Evolutionary conservation across 2,329 filamentous ascomycete species (phyloP).

Genomic region (Paraphoma chrysanthemicola): DNA sequence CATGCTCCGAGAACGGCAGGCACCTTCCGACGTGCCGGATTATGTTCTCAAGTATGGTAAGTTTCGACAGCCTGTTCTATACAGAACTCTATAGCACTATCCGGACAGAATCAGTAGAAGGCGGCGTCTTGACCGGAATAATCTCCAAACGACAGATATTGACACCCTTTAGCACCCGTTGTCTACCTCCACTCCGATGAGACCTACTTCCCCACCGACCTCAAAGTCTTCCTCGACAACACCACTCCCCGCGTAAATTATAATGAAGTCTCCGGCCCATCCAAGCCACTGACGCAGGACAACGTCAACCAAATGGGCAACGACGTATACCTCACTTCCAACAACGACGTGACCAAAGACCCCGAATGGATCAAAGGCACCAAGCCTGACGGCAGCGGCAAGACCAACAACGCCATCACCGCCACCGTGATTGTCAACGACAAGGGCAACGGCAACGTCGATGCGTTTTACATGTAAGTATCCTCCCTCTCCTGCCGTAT

Average conservation of each 20-base stretch:
- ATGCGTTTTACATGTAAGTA: slow-evolving; percentile 71
- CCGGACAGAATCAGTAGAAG: not conserved
- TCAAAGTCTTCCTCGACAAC: slow-evolving; percentile 51
- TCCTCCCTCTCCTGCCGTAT: slow-evolving; percentile 44
- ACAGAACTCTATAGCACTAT: not conserved
- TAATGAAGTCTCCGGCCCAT: slow-evolving; percentile 39
- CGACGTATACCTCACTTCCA: slow-evolving; percentile 55
- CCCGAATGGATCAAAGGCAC: slow-evolving; percentile 59
- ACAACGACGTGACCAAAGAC: slow-evolving; percentile 49
- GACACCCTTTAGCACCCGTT: slow-evolving; percentile 48
- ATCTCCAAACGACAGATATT: slow-evolving; percentile 1
- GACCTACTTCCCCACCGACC: slow-evolving; percentile 53
- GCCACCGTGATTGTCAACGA: slow-evolving; percentile 65
- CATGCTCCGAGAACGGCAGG: slow-evolving; percentile 25
- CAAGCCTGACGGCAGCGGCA: slow-evolving; percentile 58
- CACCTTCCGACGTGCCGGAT: slow-evolving; percentile 38
- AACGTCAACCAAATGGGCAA: slow-evolving; percentile 53
- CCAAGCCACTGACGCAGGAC: slow-evolving; percentile 48
- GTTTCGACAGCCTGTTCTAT: slow-evolving; percentile 3
- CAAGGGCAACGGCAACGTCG: slow-evolving; percentile 60
- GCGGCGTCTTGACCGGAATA: no score
- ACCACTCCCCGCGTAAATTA: slow-evolving; percentile 49
- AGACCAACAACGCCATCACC: slow-evolving; percentile 58
- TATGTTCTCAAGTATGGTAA: slow-evolving; percentile 50
- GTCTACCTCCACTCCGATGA: slow-evolving; percentile 54